Evolutionary conservation across 345 rosid genomes (phyloP), one percentile per base, ranked within the genome.

Genomic region (Gossypium australe): DNA sequence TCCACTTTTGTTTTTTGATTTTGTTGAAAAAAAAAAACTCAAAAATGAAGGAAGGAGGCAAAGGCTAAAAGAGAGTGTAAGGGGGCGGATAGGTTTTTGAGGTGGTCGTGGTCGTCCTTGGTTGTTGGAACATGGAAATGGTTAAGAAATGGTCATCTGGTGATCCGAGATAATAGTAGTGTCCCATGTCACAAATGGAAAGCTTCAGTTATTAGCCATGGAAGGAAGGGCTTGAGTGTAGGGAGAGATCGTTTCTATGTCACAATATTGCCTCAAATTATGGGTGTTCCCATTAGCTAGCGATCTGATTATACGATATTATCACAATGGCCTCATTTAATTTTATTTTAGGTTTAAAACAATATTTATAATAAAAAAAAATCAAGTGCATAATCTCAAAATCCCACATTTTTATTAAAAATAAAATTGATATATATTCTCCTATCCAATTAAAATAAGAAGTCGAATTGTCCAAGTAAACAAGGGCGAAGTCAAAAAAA

Each of bases 401-500:
- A 34, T 34, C 1, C 38, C 7, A 34, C 7, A 34, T 34, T 34
- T 34, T 34, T 34, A 34, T 34, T 34, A 34, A 4, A 34, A 34
- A 34, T 34, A 34, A 34, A 34, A 34, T 34, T 34, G 41, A 29
- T 29, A 29, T 29, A 29, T 4, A 29, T 29, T 29, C 38, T 0
- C 1, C 38, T 29, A 29, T 29, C 38, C 6, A 29, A 29, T 29
- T 29, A 29, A 29, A 29, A 29, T 29, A 29, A 29, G 38, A 29
- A 4, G 1, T 29, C 1, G 1, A 34, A 34, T 34, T 34, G 6
- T 34, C 3, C 6, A 34, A 34, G 38, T 34, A 34, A 34, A 34
- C 34, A 29, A 29, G 1, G 0, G 6, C 38, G 1, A 34, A 34
- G 1, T 34, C 1, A 34, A 0, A 34, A 34, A 34, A 34, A 0